Evolutionary conservation across 331 rosid species (phyloP).

Genomic region (Rhamnella rubrinervis): DNA sequence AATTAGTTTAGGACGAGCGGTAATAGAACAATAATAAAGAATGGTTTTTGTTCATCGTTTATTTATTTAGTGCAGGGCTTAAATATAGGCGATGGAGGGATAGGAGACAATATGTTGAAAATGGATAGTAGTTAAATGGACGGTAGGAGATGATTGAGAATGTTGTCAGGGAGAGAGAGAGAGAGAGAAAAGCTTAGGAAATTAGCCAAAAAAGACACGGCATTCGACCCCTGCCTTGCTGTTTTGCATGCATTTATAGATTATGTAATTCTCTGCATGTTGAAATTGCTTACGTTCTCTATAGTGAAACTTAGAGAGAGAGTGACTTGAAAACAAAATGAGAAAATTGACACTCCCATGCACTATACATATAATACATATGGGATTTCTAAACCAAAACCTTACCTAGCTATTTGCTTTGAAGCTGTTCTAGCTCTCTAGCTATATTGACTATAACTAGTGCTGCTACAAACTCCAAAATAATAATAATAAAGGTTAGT

Average conservation of each 20-base stretch:
- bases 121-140: slow-evolving; percentile 21
- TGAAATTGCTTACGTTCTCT: slow-evolving; percentile 44
- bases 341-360: too few species aligned
- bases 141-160: slow-evolving; percentile 48
- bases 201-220: slow-evolving; percentile 30
- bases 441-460: too few species aligned
- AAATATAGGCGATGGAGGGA: not conserved
- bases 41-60: too few species aligned
- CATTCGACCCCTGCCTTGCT: slow-evolving; percentile 19
- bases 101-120: slow-evolving; percentile 6
- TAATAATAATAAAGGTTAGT: too few species aligned
- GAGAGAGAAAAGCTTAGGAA: not conserved
- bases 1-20: too few species aligned
- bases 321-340: not conserved
- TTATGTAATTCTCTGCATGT: slow-evolving; percentile 36
- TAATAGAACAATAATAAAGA: not conserved
- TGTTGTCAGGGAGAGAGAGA: slow-evolving; percentile 35
- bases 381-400: too few species aligned
- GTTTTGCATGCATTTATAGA: slow-evolving; percentile 44
- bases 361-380: too few species aligned
- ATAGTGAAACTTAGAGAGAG: slow-evolving; percentile 24
- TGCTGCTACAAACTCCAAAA: too few species aligned
- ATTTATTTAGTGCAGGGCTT: not conserved
- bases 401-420: too few species aligned
- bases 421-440: too few species aligned